Evolutionary conservation across 768 basidiomycete species (phyloP).

Genomic region (Xerocomellus dryophilus): DNA sequence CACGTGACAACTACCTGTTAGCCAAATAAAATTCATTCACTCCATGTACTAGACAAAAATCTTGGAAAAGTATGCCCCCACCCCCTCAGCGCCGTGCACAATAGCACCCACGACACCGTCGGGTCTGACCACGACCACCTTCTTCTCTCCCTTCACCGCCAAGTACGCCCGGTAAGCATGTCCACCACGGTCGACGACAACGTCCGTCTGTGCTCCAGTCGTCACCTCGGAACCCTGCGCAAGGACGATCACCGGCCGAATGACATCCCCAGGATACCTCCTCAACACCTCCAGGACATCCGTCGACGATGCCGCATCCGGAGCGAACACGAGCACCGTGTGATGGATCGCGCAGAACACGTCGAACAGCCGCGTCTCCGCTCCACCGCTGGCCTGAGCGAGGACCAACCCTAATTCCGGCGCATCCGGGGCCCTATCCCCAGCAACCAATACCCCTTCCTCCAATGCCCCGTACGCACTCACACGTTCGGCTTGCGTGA

Average conservation of each 20-base stretch:
- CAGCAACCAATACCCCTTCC: conserved; percentile 35
- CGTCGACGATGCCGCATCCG: not conserved
- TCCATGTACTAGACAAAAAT: too few relatives aligned
- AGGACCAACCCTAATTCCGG: conserved; percentile 32
- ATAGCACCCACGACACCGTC: too few relatives aligned
- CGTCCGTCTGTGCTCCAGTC: conserved; percentile 22
- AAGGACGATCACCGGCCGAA: conserved; percentile 16
- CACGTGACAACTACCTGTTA: conserved; percentile 13
- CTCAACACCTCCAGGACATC: conserved; percentile 9
- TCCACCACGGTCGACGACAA: conserved; percentile 36
- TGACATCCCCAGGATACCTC: conserved; percentile 1
- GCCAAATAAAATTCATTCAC: too few relatives aligned
- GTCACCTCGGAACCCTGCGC: conserved; percentile 1
- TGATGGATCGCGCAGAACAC: conserved; percentile 24
- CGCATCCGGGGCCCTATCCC: conserved; percentile 47
- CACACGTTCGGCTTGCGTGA: conserved; percentile 11
- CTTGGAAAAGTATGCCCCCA: conserved; percentile 26
- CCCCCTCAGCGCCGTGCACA: too few relatives aligned
- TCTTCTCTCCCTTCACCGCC: too few relatives aligned
- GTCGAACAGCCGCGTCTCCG: conserved; percentile 20
- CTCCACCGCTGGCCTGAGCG: not conserved
- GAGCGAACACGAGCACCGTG: conserved; percentile 31
- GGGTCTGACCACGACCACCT: too few relatives aligned
- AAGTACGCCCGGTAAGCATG: conserved; percentile 35
- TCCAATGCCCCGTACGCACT: conserved; percentile 16